phyloP scores from a whole-genome alignment of 306 rosid genomes.

The Fagus sylvatica region DNA sequence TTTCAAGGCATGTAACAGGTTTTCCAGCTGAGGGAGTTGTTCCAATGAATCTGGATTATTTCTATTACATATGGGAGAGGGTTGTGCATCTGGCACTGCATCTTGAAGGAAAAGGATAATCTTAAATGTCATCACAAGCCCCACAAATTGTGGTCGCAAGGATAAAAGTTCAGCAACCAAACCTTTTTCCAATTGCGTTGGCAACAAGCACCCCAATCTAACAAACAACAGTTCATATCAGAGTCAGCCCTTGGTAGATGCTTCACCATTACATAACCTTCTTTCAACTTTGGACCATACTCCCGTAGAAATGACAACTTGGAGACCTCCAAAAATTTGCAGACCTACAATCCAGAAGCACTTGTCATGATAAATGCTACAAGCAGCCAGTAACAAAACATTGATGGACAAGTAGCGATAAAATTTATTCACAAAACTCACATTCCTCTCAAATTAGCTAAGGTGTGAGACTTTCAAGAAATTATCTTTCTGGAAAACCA shows the following conservation, averaged over 20 bases:
- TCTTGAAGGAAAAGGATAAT: not conserved
- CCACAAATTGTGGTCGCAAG: not conserved
- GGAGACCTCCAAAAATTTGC: conserved; percentile 60
- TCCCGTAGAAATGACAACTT: conserved; percentile 46
- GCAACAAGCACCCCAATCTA: conserved; percentile 25
- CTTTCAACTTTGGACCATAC: conserved; percentile 55
- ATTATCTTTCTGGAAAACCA: too few species aligned
- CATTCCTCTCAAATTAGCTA: not conserved
- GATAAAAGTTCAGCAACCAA: conserved; percentile 3
- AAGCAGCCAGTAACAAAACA: not conserved
- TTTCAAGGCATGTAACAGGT: not conserved
- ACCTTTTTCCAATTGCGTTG: conserved; percentile 54
- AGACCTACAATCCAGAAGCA: conserved; percentile 38
- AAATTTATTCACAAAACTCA: not conserved
- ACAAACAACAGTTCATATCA: conserved; percentile 29
- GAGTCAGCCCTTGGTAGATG: conserved; percentile 38
- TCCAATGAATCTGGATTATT: not conserved
- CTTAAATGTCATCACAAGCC: not conserved
- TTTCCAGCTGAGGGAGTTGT: not conserved
- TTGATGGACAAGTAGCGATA: not conserved
- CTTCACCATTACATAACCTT: conserved; percentile 56
- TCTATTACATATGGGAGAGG: not conserved
- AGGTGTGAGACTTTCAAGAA: not conserved
- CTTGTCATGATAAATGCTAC: not conserved
- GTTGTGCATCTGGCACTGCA: not conserved